Evolutionary conservation across 345 rosid genomes (phyloP), one percentile per base, ranked within the genome.

Genomic region (Odontarrhena argentea): DNA sequence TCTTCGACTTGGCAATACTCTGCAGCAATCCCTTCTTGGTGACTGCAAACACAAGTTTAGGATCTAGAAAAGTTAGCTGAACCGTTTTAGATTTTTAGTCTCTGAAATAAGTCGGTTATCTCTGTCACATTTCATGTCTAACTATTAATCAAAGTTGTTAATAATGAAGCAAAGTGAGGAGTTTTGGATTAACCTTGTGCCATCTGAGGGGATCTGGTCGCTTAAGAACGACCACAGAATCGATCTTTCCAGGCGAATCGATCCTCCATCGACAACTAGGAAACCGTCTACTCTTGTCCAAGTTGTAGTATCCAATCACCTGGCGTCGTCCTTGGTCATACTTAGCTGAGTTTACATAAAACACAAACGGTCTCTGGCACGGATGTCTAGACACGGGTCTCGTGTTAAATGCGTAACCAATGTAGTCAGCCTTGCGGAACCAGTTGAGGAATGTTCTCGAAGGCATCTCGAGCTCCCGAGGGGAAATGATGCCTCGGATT

Each of bases 391-490:
- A 69, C 0, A 88, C 89, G 1, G 97, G 98, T 71, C 92, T 84
- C 0, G 92, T 90, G 82, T 86, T 88, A 72, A 93, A 85, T 25
- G 98, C 83, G 65, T 90, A 85, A 1, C 85, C 92, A 8, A 81
- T 84, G 78, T 88, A 88, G 72, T 87, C 96, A 0, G 91, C 94
- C 65, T 77, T 79, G 12, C 76, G 64, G 70, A 82, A 88, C 96
- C 96, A 90, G 65, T 85, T 90, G 2, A 86, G 85, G 75, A 90
- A 90, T 1, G 94, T 90, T 77, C 97, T 88, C 0, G 96, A 58
- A 2, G 97, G 96, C 85, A 79, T 85, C 68, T 93, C 98, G 0
- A 90, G 93, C 75, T 93, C 94, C 12, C 97, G 78, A 0, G 97
- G 98, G 8, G 98, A 90, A 37, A 83, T 76, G 7, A 88, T 71